Evolutionary conservation across 2,329 filamentous ascomycete genomes (phyloP).

Genomic region (Helminthosporium solani): DNA sequence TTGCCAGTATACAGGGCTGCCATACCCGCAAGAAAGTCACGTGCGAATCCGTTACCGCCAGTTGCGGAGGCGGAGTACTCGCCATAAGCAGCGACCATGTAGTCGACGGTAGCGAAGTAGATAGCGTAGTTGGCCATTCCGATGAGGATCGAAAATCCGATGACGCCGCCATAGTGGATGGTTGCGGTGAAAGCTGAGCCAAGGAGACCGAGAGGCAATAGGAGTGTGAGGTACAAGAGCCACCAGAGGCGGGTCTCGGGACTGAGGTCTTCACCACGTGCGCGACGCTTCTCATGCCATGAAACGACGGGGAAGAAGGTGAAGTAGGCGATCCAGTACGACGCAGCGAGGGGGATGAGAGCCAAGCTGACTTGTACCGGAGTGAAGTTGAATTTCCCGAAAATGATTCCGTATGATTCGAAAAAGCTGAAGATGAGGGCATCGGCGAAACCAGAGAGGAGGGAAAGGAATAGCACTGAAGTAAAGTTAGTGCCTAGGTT

Average conservation of each 20-base stretch:
- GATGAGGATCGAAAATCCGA: conserved; percentile 51
- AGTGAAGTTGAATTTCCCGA: conserved; percentile 65
- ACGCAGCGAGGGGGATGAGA: conserved; percentile 60
- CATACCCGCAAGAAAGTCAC: conserved; percentile 72
- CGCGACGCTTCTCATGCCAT: conserved; percentile 49
- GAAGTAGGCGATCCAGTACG: conserved; percentile 64
- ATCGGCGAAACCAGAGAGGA: conserved; percentile 71
- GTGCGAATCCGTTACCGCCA: conserved; percentile 72
- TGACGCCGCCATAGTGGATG: conserved; percentile 60
- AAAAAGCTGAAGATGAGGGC: conserved; percentile 79
- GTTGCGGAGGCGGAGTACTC: conserved; percentile 72
- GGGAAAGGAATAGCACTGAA: conserved; percentile 63
- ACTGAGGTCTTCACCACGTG: conserved; percentile 50
- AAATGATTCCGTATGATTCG: conserved; percentile 67
- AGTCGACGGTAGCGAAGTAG: conserved; percentile 76
- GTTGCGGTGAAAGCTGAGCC: conserved; percentile 60
- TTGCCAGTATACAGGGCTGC: conserved; percentile 58
- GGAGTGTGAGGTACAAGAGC: conserved; percentile 61
- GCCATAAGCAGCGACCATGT: conserved; percentile 74
- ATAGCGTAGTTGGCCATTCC: conserved; percentile 70
- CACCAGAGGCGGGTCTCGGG: conserved; percentile 67
- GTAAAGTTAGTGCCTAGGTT: no score
- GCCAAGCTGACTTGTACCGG: conserved; percentile 58
- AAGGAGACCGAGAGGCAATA: conserved; percentile 65
- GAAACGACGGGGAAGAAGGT: conserved; percentile 56